These are phyloP conservation scores for Xylaria castorea DNA, from an alignment of 495 filamentous ascomycete species.

Conservation along the genomic window DNA sequence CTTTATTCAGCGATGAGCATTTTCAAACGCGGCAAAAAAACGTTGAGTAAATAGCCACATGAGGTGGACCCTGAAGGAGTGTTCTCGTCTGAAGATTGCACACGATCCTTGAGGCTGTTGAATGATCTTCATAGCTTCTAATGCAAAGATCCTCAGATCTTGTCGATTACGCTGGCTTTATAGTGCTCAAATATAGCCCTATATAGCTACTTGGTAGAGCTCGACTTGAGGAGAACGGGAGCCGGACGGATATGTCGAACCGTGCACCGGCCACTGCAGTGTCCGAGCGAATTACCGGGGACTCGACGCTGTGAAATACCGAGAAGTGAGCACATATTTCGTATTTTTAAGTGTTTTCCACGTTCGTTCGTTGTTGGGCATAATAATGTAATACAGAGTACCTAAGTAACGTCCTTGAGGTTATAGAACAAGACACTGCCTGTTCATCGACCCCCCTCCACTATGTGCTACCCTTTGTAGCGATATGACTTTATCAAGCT, in stretches of 20 bases:
- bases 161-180: background rate
- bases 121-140: slow-evolving; percentile 1
- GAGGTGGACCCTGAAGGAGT: background rate
- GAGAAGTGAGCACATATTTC: background rate
- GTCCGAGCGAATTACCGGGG: background rate
- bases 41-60: background rate
- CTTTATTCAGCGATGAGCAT: background rate
- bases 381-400: background rate
- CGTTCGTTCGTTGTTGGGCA: background rate
- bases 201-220: background rate
- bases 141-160: background rate
- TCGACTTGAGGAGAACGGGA: background rate
- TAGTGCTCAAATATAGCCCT: background rate
- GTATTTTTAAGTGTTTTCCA: background rate
- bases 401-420: background rate
- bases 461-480: background rate
- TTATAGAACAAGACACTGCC: background rate
- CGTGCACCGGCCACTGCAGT: background rate
- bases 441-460: background rate
- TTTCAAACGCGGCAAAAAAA: background rate
- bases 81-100: background rate
- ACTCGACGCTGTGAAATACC: background rate
- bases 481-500: background rate
- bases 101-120: background rate
- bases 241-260: background rate